Evolutionary conservation across 305 asterid genomes (phyloP).

Genomic region (Andrographis paniculata): DNA sequence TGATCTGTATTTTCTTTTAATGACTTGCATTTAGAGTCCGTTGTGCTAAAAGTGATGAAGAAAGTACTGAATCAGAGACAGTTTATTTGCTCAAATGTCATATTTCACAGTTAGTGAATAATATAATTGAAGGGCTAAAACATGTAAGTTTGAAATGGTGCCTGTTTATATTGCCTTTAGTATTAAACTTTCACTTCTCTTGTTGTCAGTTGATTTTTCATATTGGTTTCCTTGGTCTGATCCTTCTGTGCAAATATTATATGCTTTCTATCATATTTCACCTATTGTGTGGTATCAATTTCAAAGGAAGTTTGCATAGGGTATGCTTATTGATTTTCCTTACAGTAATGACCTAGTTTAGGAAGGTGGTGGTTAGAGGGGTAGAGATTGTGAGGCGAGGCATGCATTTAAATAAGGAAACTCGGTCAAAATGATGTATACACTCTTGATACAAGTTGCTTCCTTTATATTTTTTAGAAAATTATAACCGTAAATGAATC

Average conservation of each 20-base stretch:
- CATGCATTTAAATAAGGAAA: no score
- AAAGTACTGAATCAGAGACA: conserved; percentile 78
- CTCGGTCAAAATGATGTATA: no score
- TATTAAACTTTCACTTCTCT: conserved; percentile 6
- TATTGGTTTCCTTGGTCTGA: conserved; percentile 9
- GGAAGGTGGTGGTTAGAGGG: conserved; percentile 1
- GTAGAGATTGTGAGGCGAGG: background rate
- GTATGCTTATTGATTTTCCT: conserved; percentile 5
- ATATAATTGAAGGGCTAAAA: conserved; percentile 91
- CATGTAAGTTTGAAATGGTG: conserved; percentile 48
- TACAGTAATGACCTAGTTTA: conserved; percentile 1
- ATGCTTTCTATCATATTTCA: no score
- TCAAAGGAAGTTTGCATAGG: no score
- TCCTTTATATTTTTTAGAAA: background rate
- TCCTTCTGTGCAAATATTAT: conserved; percentile 8
- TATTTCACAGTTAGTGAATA: conserved; percentile 97
- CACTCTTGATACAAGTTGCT: no score
- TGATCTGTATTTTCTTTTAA: no score
- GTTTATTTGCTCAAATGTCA: conserved; percentile 94
- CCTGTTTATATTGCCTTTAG: no score
- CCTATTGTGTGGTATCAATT: no score
- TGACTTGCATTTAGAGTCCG: conserved; percentile 63
- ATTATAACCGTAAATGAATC: background rate
- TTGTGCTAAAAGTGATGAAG: conserved; percentile 98
- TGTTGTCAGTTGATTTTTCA: conserved; percentile 5